Evolutionary conservation across 163 green algal species (phyloP), one percentile per base, ranked within the genome.

Genomic region (Volvox carteri): DNA sequence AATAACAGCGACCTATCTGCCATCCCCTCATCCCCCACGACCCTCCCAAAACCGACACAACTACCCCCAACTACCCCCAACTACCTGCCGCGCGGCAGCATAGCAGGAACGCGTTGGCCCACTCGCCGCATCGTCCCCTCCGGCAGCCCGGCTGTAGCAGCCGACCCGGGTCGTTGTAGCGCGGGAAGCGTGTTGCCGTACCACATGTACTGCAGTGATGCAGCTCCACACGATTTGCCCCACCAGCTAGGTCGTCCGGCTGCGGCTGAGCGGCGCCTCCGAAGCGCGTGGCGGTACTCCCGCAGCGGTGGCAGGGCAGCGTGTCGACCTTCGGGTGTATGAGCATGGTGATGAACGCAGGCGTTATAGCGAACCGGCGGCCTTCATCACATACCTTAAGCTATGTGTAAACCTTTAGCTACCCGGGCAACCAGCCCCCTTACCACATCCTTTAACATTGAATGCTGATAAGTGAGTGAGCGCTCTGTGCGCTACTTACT

Each of bases 21-120:
- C n/a, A n/a, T n/a, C n/a, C n/a, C n/a, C n/a, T n/a, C n/a, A n/a
- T n/a, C n/a, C n/a, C n/a, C n/a, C n/a, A n/a, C n/a, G n/a, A n/a
- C n/a, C 25, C 54, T 65, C 25, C 54, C 54, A 65, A 19, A 28
- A 11, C 54, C 72, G 39, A 1, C 9, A 60, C 39, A 37, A 79
- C 46, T 28, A 23, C 12, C 39, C 54, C 28, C 39, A 79, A 3
- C 16, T 8, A n/a, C 21, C 9, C 72, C 16, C 21, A 52, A n/a
- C 7, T 44, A 87, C 81, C 84, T 28, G 90, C 83, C 25, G 86
- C 87, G 33, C 86, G 33, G 70, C 90, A 90, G 65, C 90, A 83
- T 37, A 92, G 79, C 60, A 92, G 79, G 74, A 94, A 94, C 33
- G 73, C 87, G 79, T 94, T 94, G 39, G 91, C 88, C 88, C 88